A percentile compares a stretch with the other conserved stretches of the same genome.
Evolutionary conservation across 2,329 filamentous ascomycete species (phyloP).

Genomic region (Westerdykella sp.): DNA sequence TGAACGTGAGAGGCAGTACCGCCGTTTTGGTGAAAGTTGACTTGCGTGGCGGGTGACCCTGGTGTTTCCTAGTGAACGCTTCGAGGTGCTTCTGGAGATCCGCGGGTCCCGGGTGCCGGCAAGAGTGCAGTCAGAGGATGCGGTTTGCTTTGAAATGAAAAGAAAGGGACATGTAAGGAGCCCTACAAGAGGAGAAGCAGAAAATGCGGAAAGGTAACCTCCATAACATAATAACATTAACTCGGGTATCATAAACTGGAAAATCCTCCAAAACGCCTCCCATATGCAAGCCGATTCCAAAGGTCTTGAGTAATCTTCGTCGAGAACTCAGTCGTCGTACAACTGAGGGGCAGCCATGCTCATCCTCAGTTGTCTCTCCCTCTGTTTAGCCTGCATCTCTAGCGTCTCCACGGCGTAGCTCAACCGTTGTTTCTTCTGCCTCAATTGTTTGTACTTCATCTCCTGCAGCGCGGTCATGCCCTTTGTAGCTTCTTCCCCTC

Average conservation of each 20-base stretch:
- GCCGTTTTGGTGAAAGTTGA: too few species aligned
- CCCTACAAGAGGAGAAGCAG: too few species aligned
- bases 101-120: too few species aligned
- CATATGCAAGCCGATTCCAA: neutral
- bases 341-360: slow-evolving; percentile 56
- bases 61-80: too few species aligned
- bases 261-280: slow-evolving; percentile 11
- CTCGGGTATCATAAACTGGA: slow-evolving; percentile 27
- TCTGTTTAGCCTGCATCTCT: slow-evolving; percentile 77
- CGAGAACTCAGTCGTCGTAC: slow-evolving; percentile 22
- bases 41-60: too few species aligned
- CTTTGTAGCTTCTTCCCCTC: slow-evolving; percentile 22
- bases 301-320: neutral
- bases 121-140: too few species aligned
- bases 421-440: slow-evolving; percentile 76
- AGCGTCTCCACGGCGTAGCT: slow-evolving; percentile 81
- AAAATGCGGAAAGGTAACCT: too few species aligned
- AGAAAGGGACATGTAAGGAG: too few species aligned
- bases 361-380: slow-evolving; percentile 64
- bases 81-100: too few species aligned
- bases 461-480: slow-evolving; percentile 45
- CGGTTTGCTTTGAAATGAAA: too few species aligned
- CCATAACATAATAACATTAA: too few species aligned
- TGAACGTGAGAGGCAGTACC: too few species aligned
- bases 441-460: slow-evolving; percentile 58